Evolutionary conservation across 2,329 filamentous ascomycete species (phyloP), one percentile per base, ranked within the genome.

Genomic region (Xylariaceae sp.): DNA sequence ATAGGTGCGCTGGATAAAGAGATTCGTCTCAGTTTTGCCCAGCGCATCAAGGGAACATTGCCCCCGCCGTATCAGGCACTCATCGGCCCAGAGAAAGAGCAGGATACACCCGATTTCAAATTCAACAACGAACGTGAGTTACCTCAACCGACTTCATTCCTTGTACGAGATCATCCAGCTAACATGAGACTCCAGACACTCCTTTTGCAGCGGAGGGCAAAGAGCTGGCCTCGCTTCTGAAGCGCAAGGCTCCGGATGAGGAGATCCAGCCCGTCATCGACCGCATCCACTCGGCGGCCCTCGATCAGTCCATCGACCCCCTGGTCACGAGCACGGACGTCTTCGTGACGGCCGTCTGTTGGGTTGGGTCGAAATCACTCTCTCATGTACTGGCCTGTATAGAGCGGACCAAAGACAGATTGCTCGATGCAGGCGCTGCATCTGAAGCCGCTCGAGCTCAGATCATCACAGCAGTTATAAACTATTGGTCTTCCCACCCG

Each of bases 301-400:
- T 80, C 9, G 82, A 85, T 49, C 78, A 80, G 41, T 83, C 84
- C 5, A 74, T 91, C 31, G 90, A 96, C 54, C 86, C 90, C 4
- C 75, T 94, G 38, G 81, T 95, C 14, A 78, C 86, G n/a, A 94
- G 89, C 55, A 95, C 90, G 5, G 94, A 97, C 66, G 90, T 90
- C 38, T 95, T 96, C 64, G 85, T 96, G 64, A 99, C 92, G 1
- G 85, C 89, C 17, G 91, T 99, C 58, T 94, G 92, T 73, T 94
- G 85, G 71, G 85, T 96, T 43, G 94, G 94, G 40, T 91, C 89
- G 56, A 99, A 99, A 71, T 96, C 92, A 0, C 81, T 99, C 31
- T 96, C 91, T 11, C 94, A 99, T 68, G 90, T 96, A 4, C 81
- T 99, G 14, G 95, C 91, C 9, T 95, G 89, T 67, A 96, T 99